These are phyloP conservation scores for Astragalus membranaceus DNA, from an alignment of 306 rosid genomes.

Conservation along the genomic window DNA sequence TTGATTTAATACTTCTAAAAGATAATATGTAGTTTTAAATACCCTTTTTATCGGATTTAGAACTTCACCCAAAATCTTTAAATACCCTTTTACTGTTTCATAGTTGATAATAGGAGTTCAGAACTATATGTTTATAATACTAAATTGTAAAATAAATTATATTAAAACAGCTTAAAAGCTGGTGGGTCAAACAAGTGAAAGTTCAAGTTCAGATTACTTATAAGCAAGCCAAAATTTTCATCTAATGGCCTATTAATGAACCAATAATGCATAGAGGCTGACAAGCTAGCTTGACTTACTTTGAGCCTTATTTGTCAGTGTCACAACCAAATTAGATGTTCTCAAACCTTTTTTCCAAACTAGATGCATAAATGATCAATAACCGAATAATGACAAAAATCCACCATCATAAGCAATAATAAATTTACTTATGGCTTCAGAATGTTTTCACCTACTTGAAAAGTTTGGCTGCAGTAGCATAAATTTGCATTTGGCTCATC, in stretches of 20 bases:
- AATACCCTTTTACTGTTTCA: too few species aligned
- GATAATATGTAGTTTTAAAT: too few species aligned
- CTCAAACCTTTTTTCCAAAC: background rate
- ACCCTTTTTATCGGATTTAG: too few species aligned
- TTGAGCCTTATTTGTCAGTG: background rate
- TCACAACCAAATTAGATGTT: background rate
- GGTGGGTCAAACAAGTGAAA: background rate
- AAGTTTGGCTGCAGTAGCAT: slow-evolving; percentile 60
- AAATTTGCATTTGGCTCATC: slow-evolving; percentile 51
- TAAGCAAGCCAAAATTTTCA: background rate
- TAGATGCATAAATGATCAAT: background rate
- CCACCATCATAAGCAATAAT: background rate
- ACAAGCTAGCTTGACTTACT: background rate
- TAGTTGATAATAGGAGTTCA: too few species aligned
- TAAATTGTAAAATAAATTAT: too few species aligned
- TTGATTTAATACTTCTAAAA: too few species aligned
- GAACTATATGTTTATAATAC: too few species aligned
- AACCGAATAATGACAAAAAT: slow-evolving; percentile 5
- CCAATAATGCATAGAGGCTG: background rate
- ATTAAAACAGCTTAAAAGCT: background rate
- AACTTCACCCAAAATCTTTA: too few species aligned
- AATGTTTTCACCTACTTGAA: slow-evolving; percentile 49
- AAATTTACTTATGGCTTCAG: slow-evolving; percentile 7
- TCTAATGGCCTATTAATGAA: background rate
- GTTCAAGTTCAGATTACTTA: background rate